A percentile compares a stretch with the other conserved stretches of the same genome.
phyloP scores from a whole-genome alignment of 768 basidiomycete genomes.

The Lyophyllum shimeji region DNA sequence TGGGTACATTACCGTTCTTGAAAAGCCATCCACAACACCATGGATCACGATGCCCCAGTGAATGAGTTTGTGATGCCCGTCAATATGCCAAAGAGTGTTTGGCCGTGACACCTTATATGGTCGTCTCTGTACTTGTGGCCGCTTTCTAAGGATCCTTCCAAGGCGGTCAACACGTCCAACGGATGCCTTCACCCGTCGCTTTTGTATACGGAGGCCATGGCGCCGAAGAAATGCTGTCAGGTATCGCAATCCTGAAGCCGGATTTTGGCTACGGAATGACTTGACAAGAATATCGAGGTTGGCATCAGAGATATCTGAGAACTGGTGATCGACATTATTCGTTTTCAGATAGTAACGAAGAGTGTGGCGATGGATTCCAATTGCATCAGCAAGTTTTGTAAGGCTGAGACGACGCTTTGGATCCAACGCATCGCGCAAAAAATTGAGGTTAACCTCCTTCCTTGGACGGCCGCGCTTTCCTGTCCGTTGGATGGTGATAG shows the following conservation, averaged over 20 bases:
- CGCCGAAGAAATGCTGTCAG: conserved; percentile 24
- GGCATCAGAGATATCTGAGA: conserved; percentile 1
- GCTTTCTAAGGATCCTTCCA: conserved; percentile 19
- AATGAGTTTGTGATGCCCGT: conserved; percentile 36
- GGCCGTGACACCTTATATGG: conserved; percentile 21
- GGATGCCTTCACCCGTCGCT: conserved; percentile 17
- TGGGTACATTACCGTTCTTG: conserved; percentile 18
- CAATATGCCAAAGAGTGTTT: conserved; percentile 31
- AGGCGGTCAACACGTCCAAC: conserved; percentile 26
- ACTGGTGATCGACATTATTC: neutral
- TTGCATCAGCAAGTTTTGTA: neutral
- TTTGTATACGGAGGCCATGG: conserved; percentile 26
- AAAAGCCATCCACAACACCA: conserved; percentile 24
- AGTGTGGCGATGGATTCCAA: neutral
- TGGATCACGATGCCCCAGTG: conserved; percentile 28
- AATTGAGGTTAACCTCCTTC: neutral
- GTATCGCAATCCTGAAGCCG: conserved; percentile 27
- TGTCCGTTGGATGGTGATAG: neutral
- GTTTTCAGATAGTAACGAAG: neutral
- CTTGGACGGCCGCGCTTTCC: neutral
- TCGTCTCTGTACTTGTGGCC: conserved; percentile 13
- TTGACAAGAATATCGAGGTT: conserved; percentile 1
- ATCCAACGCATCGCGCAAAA: neutral
- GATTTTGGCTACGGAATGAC: conserved; percentile 19
- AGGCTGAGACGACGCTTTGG: neutral